A percentile compares a stretch with the other conserved stretches of the same genome.
phyloP scores from a whole-genome alignment of 192 early-diverging fungal genomes.

The Tieghemiomyces parasiticus region DNA sequence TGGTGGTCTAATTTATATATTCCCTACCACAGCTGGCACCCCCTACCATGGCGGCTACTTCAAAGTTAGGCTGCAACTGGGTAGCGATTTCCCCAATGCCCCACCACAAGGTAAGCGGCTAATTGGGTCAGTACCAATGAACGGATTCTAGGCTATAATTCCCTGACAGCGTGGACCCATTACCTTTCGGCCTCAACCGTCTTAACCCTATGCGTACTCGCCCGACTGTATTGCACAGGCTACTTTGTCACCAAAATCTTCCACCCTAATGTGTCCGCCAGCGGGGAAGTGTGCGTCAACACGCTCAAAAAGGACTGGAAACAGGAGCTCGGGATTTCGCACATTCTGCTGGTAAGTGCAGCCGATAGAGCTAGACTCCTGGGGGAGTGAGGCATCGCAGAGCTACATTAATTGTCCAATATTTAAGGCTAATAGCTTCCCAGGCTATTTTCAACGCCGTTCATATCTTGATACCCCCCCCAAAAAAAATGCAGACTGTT shows the following conservation, averaged over 20 bases:
- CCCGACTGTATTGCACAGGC: conserved; percentile 25
- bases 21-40: conserved; percentile 58
- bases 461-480: too few relatives aligned
- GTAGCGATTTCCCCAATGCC: conserved; percentile 55
- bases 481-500: conserved; percentile 45
- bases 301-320: conserved; percentile 97
- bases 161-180: too few relatives aligned
- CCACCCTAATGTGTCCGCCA: conserved; percentile 83
- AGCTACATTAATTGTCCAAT: too few relatives aligned
- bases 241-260: conserved; percentile 89
- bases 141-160: too few relatives aligned
- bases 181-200: too few relatives aligned
- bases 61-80: conserved; percentile 49
- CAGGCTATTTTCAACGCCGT: too few relatives aligned
- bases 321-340: conserved; percentile 59
- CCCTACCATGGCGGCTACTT: conserved; percentile 77
- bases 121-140: neutral
- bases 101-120: conserved; percentile 61
- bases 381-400: too few relatives aligned
- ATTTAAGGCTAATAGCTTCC: too few relatives aligned
- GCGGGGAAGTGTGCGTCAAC: conserved; percentile 90
- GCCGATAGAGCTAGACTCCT: too few relatives aligned
- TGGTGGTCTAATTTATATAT: neutral
- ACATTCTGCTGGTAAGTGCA: conserved; percentile 62
- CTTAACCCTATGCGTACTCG: too few relatives aligned